phyloP scores from a whole-genome alignment of 176 grass and related monocot genomes.

The Hyparrhenia diplandra region DNA sequence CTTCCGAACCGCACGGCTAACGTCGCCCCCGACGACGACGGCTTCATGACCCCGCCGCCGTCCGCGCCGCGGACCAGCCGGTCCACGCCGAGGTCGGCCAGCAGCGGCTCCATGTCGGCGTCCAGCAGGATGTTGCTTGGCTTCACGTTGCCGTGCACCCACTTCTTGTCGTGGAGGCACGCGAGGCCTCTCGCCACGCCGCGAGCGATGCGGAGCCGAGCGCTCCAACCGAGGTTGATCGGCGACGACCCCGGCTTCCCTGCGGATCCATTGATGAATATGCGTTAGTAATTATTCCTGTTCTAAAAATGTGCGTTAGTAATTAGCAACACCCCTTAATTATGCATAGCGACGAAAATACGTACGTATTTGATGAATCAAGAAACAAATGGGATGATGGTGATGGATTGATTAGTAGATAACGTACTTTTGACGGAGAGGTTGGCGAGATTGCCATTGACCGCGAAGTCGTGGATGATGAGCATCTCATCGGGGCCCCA shows the following conservation, averaged over 20 bases:
- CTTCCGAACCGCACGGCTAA: too few relatives aligned
- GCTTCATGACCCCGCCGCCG: neutral
- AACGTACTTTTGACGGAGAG: conserved; percentile 57
- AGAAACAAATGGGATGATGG: too few relatives aligned
- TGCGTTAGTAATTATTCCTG: too few relatives aligned
- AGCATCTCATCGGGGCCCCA: conserved; percentile 93
- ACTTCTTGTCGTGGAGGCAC: conserved; percentile 84
- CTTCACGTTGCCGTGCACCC: conserved; percentile 70
- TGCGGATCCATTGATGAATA: conserved; percentile 25
- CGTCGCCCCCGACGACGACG: neutral
- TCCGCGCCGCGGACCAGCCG: conserved; percentile 5
- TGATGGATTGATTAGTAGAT: neutral
- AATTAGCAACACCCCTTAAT: too few relatives aligned
- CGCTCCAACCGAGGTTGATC: conserved; percentile 56
- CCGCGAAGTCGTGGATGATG: conserved; percentile 81
- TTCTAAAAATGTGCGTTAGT: too few relatives aligned
- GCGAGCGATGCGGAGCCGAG: conserved; percentile 56
- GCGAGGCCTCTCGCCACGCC: conserved; percentile 73
- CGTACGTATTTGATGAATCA: too few relatives aligned
- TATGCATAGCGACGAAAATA: too few relatives aligned
- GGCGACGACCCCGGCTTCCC: conserved; percentile 59
- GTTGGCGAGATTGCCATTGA: conserved; percentile 83
- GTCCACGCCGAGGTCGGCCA: conserved; percentile 75
- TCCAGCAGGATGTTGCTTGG: conserved; percentile 81
- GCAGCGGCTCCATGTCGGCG: conserved; percentile 62